Evolutionary conservation across 2,329 filamentous ascomycete genomes (phyloP), one percentile per base, ranked within the genome.

Genomic region (Colletotrichum musicola): DNA sequence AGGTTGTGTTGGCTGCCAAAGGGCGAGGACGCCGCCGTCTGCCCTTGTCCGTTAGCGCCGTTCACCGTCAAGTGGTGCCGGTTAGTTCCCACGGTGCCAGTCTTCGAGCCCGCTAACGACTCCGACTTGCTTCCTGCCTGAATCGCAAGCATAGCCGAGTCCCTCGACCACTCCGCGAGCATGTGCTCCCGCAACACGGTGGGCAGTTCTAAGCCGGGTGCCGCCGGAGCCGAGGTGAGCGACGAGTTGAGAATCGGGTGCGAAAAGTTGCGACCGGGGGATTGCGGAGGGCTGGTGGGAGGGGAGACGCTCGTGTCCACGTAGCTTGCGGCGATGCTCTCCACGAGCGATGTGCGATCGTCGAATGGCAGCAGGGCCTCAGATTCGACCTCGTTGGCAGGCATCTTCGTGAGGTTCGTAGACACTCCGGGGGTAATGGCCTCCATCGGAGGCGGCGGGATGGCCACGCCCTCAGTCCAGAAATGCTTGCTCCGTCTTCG

Each of bases 161-260:
- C 94, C 75, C 90, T 90, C 46, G 89, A 92, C 95, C 95, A 98
- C 55, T 93, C 88, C 20, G 88, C 84, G 65, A 94, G 82, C 87
- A 98, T 93, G 72, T 93, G 88, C 70, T 96, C 93, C 72, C 87
- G 89, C 73, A 94, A 88, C 30, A 83, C 85, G 16, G 82, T 78
- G 0, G 94, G 92, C 2, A 97, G 82, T 65, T 90, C 86, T n/a
- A 81, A 79, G 42, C 85, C 82, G 4, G 75, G 74, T 22, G 83
- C 77, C 60, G 77, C 75, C 9, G 81, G 80, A 62, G 75, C 81
- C 30, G 75, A 76, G 75, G 74, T 83, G 72, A 83, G 77, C 70
- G 76, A 82, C 61, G 79, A 86, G 55, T 84, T 85, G 16, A 93
- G 79, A 5, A 91, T 85, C 0, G 91, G 90, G 47, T 90, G 85